phyloP scores from a whole-genome alignment of 2,329 filamentous ascomycete species.

The Neonectria sp. region DNA sequence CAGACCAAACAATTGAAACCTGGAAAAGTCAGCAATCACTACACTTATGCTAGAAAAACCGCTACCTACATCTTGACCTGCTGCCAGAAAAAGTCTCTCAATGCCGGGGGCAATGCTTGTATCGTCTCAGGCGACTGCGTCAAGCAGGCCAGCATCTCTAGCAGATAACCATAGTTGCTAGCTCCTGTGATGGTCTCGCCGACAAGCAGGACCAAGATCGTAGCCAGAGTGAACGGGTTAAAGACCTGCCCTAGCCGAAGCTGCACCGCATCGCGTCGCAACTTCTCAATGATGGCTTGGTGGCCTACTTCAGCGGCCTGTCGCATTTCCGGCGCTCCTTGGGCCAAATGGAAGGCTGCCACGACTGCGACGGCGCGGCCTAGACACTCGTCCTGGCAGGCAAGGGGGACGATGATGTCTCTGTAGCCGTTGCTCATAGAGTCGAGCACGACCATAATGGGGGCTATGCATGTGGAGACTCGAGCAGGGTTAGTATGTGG shows the following conservation, averaged over 20 bases:
- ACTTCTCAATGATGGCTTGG: constrained; percentile 52
- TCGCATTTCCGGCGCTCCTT: constrained; percentile 49
- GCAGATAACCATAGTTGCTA: constrained; percentile 54
- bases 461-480: constrained; percentile 56
- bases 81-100: constrained; percentile 49
- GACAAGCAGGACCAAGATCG: constrained; percentile 56
- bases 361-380: constrained; percentile 56
- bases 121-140: constrained; percentile 40
- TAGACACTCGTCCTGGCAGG: constrained; percentile 53
- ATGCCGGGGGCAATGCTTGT: constrained; percentile 27
- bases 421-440: constrained; percentile 55
- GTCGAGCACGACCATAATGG: constrained; percentile 58
- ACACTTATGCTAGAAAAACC: fast-evolving
- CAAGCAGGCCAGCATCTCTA: constrained; percentile 55
- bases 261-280: constrained; percentile 52
- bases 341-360: constrained; percentile 56
- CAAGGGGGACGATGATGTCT: constrained; percentile 57
- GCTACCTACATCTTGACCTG: constrained; percentile 51
- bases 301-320: constrained; percentile 53
- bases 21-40: constrained; percentile 2
- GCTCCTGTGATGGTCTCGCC: constrained; percentile 59
- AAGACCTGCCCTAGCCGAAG: constrained; percentile 51
- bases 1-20: constrained; percentile 51
- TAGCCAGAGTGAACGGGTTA: constrained; percentile 55
- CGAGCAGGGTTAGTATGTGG: background rate